Percentiles rank a stretch among this genome's conserved stretches.
Conservation (phyloP, 345 rosid genomes). For the Corymbia maculata region DNA sequence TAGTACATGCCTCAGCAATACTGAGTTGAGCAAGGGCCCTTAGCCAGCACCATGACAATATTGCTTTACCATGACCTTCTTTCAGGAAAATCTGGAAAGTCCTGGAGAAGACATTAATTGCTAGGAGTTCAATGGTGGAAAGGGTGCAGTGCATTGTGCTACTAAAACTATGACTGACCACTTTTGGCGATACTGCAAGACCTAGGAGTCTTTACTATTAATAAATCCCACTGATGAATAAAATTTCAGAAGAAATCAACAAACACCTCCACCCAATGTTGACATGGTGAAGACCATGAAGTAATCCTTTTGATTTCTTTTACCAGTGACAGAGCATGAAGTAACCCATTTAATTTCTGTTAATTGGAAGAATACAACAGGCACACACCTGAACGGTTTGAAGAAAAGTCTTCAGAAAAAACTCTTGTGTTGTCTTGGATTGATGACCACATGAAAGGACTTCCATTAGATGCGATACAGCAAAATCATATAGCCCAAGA, state of each 20-base stretch:
- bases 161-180: not conserved
- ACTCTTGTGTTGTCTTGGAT: constrained; percentile 85
- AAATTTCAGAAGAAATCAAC: not conserved
- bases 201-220: not conserved
- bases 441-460: constrained; percentile 81
- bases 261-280: not conserved
- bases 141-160: not conserved
- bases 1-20: not conserved
- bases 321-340: not conserved
- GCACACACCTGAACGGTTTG: constrained; percentile 61
- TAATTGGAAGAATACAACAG: constrained; percentile 1
- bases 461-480: constrained; percentile 69
- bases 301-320: not conserved
- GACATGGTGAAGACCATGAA: not conserved
- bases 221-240: not conserved
- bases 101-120: not conserved
- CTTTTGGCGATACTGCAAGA: not conserved
- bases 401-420: constrained; percentile 75
- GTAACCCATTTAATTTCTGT: not conserved
- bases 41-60: not conserved
- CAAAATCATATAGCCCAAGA: constrained; percentile 89
- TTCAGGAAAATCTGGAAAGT: not conserved
- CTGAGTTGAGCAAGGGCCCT: not conserved
- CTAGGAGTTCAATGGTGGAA: not conserved
- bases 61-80: not conserved